These are phyloP conservation scores for Nemania bipapillata DNA, from an alignment of 2,329 filamentous ascomycete species.

Conservation along the genomic window DNA sequence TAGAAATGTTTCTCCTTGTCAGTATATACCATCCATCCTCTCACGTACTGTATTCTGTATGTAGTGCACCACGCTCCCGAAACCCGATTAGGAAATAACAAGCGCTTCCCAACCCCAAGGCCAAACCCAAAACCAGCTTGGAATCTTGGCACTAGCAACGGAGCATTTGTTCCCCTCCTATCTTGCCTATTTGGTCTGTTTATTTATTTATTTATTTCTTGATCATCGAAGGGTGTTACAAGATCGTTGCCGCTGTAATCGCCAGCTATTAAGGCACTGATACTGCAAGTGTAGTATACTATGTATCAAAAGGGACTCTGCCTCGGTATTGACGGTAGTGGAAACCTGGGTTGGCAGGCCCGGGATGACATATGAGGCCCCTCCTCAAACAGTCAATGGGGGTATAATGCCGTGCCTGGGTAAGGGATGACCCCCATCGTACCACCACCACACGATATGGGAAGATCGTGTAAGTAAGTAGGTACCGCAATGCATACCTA, in stretches of 20 bases:
- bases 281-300: neutral
- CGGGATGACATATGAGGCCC: neutral
- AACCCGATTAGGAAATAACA: conserved; percentile 30
- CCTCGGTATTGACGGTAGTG: neutral
- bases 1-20: no score
- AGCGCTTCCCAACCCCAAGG: conserved; percentile 21
- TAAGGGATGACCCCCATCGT: conserved; percentile 25
- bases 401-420: conserved; percentile 7
- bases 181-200: neutral
- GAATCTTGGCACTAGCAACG: conserved; percentile 16
- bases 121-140: neutral
- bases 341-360: neutral
- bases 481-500: neutral
- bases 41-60: neutral
- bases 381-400: neutral
- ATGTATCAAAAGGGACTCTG: neutral
- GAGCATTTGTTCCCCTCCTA: conserved; percentile 25
- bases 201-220: neutral
- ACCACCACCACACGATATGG: conserved; percentile 30
- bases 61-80: conserved; percentile 18
- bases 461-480: conserved; percentile 20
- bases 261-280: neutral
- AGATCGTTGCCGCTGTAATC: conserved; percentile 4
- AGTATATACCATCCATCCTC: no score
- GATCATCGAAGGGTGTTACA: no score